Percentiles rank a stretch among this genome's conserved stretches.
Evolutionary conservation across 2,329 filamentous ascomycete genomes (phyloP).

Genomic region (Huntiella bhutanensis): DNA sequence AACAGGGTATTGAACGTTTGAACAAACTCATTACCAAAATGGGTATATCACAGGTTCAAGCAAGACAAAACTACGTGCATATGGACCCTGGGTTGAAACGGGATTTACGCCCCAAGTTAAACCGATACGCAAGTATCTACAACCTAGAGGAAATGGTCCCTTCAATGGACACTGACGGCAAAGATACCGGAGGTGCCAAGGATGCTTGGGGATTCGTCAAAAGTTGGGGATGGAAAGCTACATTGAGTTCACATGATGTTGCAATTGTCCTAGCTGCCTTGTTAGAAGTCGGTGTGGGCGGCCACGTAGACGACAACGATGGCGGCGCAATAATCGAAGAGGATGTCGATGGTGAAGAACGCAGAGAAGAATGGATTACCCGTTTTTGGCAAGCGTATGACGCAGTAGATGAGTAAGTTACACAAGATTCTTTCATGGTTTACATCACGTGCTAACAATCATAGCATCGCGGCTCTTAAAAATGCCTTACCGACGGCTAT

Average conservation of each 20-base stretch:
- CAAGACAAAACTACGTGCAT: conserved; percentile 87
- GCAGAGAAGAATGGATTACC: conserved; percentile 44
- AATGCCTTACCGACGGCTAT: conserved; percentile 66
- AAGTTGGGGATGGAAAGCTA: conserved; percentile 95
- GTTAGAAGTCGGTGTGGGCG: conserved; percentile 54
- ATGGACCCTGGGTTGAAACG: conserved; percentile 97
- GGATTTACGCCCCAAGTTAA: conserved; percentile 61
- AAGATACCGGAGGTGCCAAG: conserved; percentile 51
- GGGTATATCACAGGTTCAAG: conserved; percentile 86
- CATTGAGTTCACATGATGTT: conserved; percentile 79
- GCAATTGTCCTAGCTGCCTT: conserved; percentile 84
- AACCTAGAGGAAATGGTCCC: conserved; percentile 88
- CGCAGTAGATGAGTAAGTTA: conserved; percentile 45
- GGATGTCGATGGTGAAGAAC: conserved; percentile 29
- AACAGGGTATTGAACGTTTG: conserved; percentile 67
- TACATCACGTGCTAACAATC: conserved; percentile 15
- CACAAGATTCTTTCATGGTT: conserved; percentile 16
- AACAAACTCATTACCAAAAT: conserved; percentile 95
- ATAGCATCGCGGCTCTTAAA: conserved; percentile 57
- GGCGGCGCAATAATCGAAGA: conserved; percentile 19
- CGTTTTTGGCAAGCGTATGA: conserved; percentile 58
- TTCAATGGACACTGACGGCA: conserved; percentile 49
- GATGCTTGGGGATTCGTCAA: conserved; percentile 95
- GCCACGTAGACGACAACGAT: conserved; percentile 22
- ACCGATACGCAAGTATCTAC: conserved; percentile 85